Evolutionary conservation across 129 eudicot species (phyloP).

Genomic region (Lactuca sativa): DNA sequence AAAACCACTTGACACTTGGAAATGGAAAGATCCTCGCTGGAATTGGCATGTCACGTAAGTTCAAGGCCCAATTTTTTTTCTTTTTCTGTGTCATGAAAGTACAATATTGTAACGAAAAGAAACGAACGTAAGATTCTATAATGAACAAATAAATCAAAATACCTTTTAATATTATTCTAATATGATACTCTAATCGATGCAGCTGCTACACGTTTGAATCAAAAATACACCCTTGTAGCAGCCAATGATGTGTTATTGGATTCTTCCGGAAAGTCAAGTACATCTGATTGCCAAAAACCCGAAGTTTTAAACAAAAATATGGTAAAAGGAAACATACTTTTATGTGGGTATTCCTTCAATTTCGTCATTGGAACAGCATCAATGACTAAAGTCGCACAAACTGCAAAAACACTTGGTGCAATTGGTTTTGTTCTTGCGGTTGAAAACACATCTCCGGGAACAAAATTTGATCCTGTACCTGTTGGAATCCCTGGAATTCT

Average conservation of each 20-base stretch:
- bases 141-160: no score
- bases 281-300: constrained; percentile 87
- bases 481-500: constrained; percentile 84
- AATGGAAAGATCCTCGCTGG: constrained; percentile 83
- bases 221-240: constrained; percentile 75
- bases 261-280: constrained; percentile 68
- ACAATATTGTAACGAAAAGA: no score
- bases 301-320: constrained; percentile 77
- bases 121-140: no score
- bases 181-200: constrained; percentile 29
- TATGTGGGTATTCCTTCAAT: constrained; percentile 96
- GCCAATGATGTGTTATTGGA: constrained; percentile 86
- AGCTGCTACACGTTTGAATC: constrained; percentile 80
- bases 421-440: constrained; percentile 93
- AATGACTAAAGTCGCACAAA: constrained; percentile 67
- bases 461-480: constrained; percentile 97
- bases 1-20: constrained; percentile 83
- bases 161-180: background rate
- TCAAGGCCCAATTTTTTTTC: background rate
- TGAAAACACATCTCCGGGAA: constrained; percentile 87
- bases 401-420: constrained; percentile 90
- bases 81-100: no score
- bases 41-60: constrained; percentile 91
- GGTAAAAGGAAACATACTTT: constrained; percentile 90
- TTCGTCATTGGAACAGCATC: constrained; percentile 87